A percentile compares a stretch with the other conserved stretches of the same genome.
Evolutionary conservation across 495 filamentous ascomycete genomes (phyloP).

Genomic region (Lindgomyces ingoldianus): DNA sequence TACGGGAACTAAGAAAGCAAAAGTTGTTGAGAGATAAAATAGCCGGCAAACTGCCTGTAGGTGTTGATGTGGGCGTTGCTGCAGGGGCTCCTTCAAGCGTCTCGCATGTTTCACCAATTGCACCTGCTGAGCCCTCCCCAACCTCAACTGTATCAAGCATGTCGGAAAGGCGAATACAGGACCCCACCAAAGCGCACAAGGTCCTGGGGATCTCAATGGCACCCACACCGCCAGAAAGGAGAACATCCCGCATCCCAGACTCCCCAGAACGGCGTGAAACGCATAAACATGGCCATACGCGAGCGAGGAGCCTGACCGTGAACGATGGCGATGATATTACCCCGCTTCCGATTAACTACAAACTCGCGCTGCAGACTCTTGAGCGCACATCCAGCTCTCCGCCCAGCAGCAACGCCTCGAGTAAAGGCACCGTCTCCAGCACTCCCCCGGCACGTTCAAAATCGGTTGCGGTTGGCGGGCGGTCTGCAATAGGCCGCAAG

Average conservation of each 20-base stretch:
- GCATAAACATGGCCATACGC: conserved; percentile 9
- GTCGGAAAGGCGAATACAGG: conserved; percentile 35
- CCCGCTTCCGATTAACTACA: conserved; percentile 41
- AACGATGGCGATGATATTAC: conserved; percentile 38
- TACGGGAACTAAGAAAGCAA: conserved; percentile 30
- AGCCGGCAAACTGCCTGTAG: conserved; percentile 37
- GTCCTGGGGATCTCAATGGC: conserved; percentile 39
- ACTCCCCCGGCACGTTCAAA: conserved; percentile 23
- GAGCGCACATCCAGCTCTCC: conserved; percentile 8
- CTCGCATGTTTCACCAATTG: conserved; percentile 33
- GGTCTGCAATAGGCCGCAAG: conserved; percentile 31
- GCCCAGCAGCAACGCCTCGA: conserved; percentile 32
- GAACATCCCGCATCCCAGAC: conserved; percentile 18
- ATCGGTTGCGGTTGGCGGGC: conserved; percentile 34
- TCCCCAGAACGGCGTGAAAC: conserved; percentile 23
- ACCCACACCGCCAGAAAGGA: conserved; percentile 24
- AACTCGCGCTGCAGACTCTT: conserved; percentile 34
- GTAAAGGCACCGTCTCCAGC: conserved; percentile 22
- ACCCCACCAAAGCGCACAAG: conserved; percentile 44
- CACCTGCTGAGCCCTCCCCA: conserved; percentile 32
- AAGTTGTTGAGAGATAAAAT: conserved; percentile 37
- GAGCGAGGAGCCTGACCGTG: conserved; percentile 31
- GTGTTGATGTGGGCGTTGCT: conserved; percentile 13
- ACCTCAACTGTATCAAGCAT: conserved; percentile 39
- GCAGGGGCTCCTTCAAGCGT: conserved; percentile 35